Base-by-base conservation (phyloP, 169 alveolate species). In the Prorocentrum cordatum region DNA sequence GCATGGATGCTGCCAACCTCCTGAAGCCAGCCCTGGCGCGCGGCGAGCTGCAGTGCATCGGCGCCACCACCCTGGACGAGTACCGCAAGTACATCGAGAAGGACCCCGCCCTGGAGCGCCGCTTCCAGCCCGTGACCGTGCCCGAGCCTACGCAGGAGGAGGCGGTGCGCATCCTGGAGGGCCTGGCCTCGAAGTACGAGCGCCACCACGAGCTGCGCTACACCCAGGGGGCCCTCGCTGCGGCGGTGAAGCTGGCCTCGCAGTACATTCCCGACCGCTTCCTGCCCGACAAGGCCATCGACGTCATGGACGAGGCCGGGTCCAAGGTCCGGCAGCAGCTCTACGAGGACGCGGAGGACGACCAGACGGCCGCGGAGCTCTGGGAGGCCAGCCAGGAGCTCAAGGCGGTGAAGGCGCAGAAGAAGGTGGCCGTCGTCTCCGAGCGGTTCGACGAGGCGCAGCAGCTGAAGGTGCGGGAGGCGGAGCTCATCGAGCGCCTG, bases 1-100 rank as follows among this genome's bases (percentile, higher is more conserved):
- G n/a, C n/a, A 72, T 94, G 1, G 96, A 94, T 72, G 96, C 96
- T 22, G 95, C 96, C 18, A 94, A 94, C 85, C 94, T 95, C 45
- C 92, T 95, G 85, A 93, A 93, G 71, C 94, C 94, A 12, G 82
- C 85, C 92, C 94, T 93, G 35, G 93, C 94, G 2, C 84, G 94
- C 64, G 93, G 94, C 7, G 93, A 82, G 18, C 42, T 92, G 59
- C 82, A 92, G 79, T 92, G 97, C 71, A 94, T 95, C 33, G 98
- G 98, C 35, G 98, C 98, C 22, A 95, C 98, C 3, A 95, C 98
- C 5, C 92, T 95, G 79, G 95, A 95, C 83, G 98, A 95, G 79
- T 95, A 95, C 83, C 91, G 96, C n/a, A 95, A 95, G 66, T 92
- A 92, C 88, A 95, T 95, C 64, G 97, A 95, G 91, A 95, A 95